phyloP scores from a whole-genome alignment of 75 land plant genomes.

The Isoetes taiwanensis region DNA sequence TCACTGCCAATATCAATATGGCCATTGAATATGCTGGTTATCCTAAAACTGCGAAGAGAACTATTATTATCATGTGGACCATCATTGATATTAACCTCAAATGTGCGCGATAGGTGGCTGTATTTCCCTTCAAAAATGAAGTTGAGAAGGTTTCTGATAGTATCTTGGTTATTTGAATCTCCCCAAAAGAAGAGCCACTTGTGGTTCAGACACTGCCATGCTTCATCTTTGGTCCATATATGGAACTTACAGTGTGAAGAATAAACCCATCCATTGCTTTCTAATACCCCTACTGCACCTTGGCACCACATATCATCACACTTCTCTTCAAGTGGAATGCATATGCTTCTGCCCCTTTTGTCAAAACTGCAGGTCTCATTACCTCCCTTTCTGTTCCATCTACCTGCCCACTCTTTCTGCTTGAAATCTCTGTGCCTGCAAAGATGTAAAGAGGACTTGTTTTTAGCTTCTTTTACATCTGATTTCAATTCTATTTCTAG shows the following conservation, averaged over 20 bases:
- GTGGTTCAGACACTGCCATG: slow-evolving; percentile 57
- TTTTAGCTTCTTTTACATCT: not conserved
- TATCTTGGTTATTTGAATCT: slow-evolving; percentile 81
- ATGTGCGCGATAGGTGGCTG: not conserved
- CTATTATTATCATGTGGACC: not conserved
- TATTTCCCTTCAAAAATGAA: slow-evolving; percentile 43
- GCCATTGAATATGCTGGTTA: slow-evolving; percentile 75
- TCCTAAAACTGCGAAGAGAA: slow-evolving; percentile 52
- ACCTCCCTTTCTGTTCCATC: slow-evolving; percentile 10
- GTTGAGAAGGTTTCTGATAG: slow-evolving; percentile 61
- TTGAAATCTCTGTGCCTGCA: not conserved
- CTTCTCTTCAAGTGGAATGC: too few relatives aligned
- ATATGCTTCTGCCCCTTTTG: too few relatives aligned
- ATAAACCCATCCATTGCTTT: slow-evolving; percentile 93
- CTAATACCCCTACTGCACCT: slow-evolving; percentile 43
- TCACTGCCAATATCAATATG: slow-evolving; percentile 39
- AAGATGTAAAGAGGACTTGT: not conserved
- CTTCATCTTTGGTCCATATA: slow-evolving; percentile 31
- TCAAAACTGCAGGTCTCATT: slow-evolving; percentile 6
- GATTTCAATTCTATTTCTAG: not conserved
- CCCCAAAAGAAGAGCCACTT: slow-evolving; percentile 95
- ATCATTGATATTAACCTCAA: slow-evolving; percentile 12
- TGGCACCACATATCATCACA: slow-evolving; percentile 57
- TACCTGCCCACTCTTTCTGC: slow-evolving; percentile 7
- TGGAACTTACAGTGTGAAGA: slow-evolving; percentile 66